These are phyloP conservation scores for Malus hybrid DNA, from an alignment of 331 rosid species.

Conservation along the genomic window DNA sequence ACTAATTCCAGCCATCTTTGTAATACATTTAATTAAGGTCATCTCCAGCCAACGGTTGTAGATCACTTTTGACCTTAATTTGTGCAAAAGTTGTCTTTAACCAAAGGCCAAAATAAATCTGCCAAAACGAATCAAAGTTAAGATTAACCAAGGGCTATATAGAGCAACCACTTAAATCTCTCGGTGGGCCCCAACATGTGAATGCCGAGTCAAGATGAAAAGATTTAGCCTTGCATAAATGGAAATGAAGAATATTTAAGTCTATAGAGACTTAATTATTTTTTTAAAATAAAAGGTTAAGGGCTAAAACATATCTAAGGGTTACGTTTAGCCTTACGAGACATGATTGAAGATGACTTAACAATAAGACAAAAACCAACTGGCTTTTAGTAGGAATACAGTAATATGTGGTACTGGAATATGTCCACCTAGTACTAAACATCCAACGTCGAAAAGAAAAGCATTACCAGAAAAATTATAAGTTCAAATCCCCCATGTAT, in stretches of 20 bases:
- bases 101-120: no score
- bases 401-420: neutral
- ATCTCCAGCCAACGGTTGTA: neutral
- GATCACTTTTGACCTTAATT: no score
- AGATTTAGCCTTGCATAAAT: neutral
- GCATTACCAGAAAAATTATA: neutral
- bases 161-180: neutral
- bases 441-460: neutral
- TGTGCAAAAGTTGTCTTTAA: neutral
- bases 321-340: neutral
- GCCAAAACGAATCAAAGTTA: neutral
- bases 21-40: neutral
- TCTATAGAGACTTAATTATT: no score
- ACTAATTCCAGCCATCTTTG: neutral
- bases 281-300: no score
- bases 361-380: neutral
- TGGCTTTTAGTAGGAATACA: neutral
- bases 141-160: neutral
- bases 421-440: neutral
- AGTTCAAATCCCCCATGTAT: neutral
- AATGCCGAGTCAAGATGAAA: neutral
- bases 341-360: no score
- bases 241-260: neutral
- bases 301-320: neutral
- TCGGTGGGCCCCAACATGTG: neutral